Evolutionary conservation across 2,329 filamentous ascomycete species (phyloP).

Genomic region (Venturia carpophila): DNA sequence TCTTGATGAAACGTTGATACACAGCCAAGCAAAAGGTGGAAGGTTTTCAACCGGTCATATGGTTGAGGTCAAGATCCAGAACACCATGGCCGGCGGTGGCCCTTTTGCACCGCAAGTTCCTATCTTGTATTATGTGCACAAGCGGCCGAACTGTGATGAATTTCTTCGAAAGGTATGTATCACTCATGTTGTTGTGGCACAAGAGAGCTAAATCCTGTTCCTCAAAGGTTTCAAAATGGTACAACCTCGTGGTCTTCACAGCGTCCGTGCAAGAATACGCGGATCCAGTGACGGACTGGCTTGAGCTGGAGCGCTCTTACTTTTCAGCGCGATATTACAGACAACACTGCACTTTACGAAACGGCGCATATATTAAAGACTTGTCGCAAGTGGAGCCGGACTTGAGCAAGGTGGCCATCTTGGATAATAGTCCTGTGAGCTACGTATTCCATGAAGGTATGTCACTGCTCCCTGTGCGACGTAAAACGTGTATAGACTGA

Average conservation of each 20-base stretch:
- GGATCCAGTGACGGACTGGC: conserved; percentile 97
- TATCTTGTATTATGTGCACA: conserved; percentile 97
- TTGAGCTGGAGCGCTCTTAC: conserved; percentile 93
- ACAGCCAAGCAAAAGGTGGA: conserved; percentile 94
- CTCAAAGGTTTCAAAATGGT: conserved; percentile 85
- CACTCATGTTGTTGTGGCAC: not conserved
- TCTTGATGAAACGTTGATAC: conserved; percentile 93
- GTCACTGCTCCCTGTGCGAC: conserved; percentile 25
- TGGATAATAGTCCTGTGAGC: conserved; percentile 96
- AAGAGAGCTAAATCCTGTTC: not conserved
- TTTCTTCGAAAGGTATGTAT: conserved; percentile 68
- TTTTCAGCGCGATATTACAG: conserved; percentile 91
- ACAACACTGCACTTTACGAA: conserved; percentile 92
- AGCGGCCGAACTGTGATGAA: conserved; percentile 92
- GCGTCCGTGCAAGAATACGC: conserved; percentile 98
- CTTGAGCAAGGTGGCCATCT: conserved; percentile 94
- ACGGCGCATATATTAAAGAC: conserved; percentile 97
- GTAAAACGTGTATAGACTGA: not conserved
- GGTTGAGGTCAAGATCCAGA: conserved; percentile 90
- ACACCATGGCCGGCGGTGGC: conserved; percentile 58
- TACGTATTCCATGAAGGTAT: conserved; percentile 97
- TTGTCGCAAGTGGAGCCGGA: conserved; percentile 93
- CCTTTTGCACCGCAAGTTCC: conserved; percentile 80
- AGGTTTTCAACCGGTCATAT: conserved; percentile 96
- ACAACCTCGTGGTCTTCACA: conserved; percentile 93